phyloP scores from a whole-genome alignment of 768 basidiomycete genomes.

The Boletus rubroflammeus region DNA sequence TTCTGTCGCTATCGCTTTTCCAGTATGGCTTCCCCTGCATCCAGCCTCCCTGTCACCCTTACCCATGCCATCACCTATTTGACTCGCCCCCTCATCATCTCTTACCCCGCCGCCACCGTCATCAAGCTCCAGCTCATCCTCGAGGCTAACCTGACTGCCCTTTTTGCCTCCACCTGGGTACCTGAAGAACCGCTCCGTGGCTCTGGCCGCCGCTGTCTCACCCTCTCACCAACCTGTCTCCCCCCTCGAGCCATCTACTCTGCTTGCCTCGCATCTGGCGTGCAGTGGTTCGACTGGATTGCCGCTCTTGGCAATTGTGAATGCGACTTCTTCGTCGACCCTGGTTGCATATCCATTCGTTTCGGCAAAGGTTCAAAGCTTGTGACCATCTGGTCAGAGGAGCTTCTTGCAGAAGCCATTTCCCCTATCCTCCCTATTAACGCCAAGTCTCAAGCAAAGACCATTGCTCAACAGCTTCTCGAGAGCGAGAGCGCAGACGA shows the following conservation, averaged over 20 bases:
- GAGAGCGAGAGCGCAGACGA: conserved; percentile 71
- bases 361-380: conserved; percentile 45
- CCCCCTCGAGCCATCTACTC: conserved; percentile 71
- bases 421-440: conserved; percentile 18
- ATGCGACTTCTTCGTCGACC: conserved; percentile 80
- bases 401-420: conserved; percentile 32
- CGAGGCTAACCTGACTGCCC: conserved; percentile 67
- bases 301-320: conserved; percentile 60
- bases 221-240: conserved; percentile 62
- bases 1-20: conserved; percentile 4
- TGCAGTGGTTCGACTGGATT: conserved; percentile 85
- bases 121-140: conserved; percentile 69
- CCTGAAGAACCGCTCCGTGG: conserved; percentile 61
- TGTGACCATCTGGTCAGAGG: conserved; percentile 67
- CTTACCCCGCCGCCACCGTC: conserved; percentile 59
- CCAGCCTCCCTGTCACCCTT: conserved; percentile 62
- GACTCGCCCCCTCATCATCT: conserved; percentile 56
- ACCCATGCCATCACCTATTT: conserved; percentile 73
- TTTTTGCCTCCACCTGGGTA: conserved; percentile 66
- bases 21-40: conserved; percentile 35
- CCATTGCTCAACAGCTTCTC: conserved; percentile 69
- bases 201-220: conserved; percentile 70
- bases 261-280: conserved; percentile 63
- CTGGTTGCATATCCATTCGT: conserved; percentile 72
- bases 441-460: conserved; percentile 41